phyloP scores from a whole-genome alignment of 2,329 filamentous ascomycete species.

The Madurella fahalii region DNA sequence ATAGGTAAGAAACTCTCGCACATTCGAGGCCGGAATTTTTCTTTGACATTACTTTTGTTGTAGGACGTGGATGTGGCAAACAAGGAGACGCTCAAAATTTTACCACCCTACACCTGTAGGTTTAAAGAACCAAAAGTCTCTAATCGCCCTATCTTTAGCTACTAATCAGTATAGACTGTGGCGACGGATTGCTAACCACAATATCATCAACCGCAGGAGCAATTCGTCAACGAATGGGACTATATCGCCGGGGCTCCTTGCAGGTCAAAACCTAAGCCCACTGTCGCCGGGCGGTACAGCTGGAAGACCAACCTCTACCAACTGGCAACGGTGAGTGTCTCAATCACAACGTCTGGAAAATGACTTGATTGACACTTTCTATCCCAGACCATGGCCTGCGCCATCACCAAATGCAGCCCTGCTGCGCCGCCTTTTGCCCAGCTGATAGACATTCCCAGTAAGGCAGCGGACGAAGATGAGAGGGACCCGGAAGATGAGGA shows the following conservation, averaged over 20 bases:
- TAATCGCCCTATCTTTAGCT: not conserved
- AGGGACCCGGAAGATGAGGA: too few relatives aligned
- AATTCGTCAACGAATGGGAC: slow-evolving; percentile 13
- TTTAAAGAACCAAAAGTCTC: too few relatives aligned
- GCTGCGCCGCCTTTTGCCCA: not conserved
- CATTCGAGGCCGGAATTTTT: too few relatives aligned
- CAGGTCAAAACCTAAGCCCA: not conserved
- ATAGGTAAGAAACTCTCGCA: not conserved
- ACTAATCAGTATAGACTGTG: too few relatives aligned
- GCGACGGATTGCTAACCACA: too few relatives aligned
- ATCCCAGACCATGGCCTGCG: not conserved
- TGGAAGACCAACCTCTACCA: slow-evolving; percentile 13
- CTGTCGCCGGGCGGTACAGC: slow-evolving; percentile 1
- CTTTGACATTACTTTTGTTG: too few relatives aligned
- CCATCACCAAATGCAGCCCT: not conserved
- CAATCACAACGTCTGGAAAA: not conserved
- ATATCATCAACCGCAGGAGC: slow-evolving; percentile 2
- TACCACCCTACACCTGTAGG: too few relatives aligned
- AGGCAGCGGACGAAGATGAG: too few relatives aligned
- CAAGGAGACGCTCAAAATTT: too few relatives aligned
- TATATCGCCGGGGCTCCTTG: not conserved
- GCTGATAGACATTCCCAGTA: too few relatives aligned
- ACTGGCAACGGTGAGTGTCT: slow-evolving; percentile 3
- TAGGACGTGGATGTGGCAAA: too few relatives aligned
- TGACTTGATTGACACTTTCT: not conserved